These are phyloP conservation scores for Kurtzmaniella natalensis DNA, from an alignment of 1,139 yeast genomes.

Conservation along the genomic window DNA sequence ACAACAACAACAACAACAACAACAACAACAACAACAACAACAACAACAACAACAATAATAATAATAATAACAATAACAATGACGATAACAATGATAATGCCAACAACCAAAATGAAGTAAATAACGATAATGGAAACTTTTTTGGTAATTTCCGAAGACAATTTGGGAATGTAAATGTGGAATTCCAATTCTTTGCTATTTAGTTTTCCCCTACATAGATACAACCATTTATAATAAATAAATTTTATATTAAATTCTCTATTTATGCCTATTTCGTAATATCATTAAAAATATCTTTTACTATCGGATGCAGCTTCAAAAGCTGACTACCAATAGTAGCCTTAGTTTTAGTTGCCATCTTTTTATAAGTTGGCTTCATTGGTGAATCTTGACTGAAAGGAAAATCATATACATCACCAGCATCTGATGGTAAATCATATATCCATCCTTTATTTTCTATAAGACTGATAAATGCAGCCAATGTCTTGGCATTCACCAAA, in stretches of 20 bases:
- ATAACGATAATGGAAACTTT: slow-evolving; percentile 9
- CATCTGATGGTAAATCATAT: slow-evolving; percentile 45
- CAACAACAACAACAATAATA: slow-evolving; percentile 4
- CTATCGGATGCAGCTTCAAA: slow-evolving; percentile 17
- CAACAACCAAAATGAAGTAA: slow-evolving; percentile 8
- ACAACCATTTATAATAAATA: not conserved
- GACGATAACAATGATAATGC: slow-evolving; percentile 3
- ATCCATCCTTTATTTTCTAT: slow-evolving; percentile 64
- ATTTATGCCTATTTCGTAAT: slow-evolving; percentile 6
- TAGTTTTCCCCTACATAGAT: slow-evolving; percentile 11
- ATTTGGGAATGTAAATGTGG: slow-evolving; percentile 22
- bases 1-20: no score
- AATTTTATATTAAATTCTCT: not conserved
- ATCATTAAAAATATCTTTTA: slow-evolving; percentile 22
- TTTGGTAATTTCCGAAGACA: slow-evolving; percentile 19
- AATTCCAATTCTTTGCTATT: slow-evolving; percentile 37
- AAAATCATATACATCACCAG: slow-evolving; percentile 32
- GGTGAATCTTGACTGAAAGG: slow-evolving; percentile 6
- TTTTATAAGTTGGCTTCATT: not conserved
- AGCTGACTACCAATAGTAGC: slow-evolving; percentile 8
- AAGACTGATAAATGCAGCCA: slow-evolving; percentile 59
- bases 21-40: not conserved
- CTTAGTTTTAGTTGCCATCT: not conserved
- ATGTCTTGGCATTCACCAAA: slow-evolving; percentile 49
- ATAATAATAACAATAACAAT: no score